Evolutionary conservation across 192 early-diverging fungal genomes (phyloP).

Genomic region (Mortierella claussenii): DNA sequence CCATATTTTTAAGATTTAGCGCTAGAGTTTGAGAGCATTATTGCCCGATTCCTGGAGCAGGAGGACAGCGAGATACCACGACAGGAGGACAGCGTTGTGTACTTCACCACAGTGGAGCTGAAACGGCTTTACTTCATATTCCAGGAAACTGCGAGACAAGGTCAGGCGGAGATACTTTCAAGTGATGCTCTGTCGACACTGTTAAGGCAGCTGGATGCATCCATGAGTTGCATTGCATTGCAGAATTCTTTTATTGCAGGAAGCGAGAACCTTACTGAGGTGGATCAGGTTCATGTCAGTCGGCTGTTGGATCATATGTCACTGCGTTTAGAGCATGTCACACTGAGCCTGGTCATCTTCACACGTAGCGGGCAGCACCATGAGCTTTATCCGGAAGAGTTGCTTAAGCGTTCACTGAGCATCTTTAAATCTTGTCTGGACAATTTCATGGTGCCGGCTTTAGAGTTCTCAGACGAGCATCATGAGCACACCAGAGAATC

Average conservation of each 20-base stretch:
- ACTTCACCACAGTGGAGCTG: background rate
- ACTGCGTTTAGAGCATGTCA: conserved; percentile 15
- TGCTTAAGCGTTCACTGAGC: conserved; percentile 18
- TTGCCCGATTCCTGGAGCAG: too few species aligned
- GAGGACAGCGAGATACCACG: too few species aligned
- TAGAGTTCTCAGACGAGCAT: conserved; percentile 33
- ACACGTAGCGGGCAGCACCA: conserved; percentile 6
- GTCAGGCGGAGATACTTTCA: background rate
- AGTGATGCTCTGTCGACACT: background rate
- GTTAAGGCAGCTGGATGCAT: conserved; percentile 11
- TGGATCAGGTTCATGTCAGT: background rate
- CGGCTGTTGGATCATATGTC: background rate
- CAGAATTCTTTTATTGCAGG: background rate
- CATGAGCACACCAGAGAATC: background rate
- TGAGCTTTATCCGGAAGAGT: conserved; percentile 39
- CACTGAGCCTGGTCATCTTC: conserved; percentile 23
- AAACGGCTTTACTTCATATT: background rate
- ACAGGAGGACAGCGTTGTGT: background rate
- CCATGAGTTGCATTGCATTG: background rate
- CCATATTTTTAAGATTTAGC: too few species aligned
- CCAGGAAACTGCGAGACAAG: background rate
- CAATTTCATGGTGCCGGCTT: conserved; percentile 20
- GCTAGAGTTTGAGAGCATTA: too few species aligned
- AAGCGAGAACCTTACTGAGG: background rate
- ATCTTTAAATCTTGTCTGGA: conserved; percentile 27